These are phyloP conservation scores for Angomonas deanei DNA, from an alignment of 208 protist species.

Conservation along the genomic window DNA sequence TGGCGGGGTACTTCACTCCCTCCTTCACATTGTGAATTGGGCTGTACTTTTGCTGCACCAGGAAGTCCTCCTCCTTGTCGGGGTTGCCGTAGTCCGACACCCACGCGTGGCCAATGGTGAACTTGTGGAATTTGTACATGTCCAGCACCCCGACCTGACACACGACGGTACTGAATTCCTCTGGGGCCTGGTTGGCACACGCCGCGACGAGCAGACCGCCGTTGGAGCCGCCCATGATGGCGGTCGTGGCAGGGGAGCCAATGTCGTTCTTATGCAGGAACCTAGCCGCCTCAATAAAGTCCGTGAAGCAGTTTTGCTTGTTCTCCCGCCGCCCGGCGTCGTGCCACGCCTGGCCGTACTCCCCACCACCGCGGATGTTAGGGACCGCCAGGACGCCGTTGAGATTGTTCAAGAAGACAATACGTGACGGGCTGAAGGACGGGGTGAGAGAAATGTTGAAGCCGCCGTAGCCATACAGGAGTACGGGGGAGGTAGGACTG, in stretches of 20 bases:
- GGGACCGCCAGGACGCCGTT: slow-evolving; percentile 82
- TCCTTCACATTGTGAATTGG: slow-evolving; percentile 91
- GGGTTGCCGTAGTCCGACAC: slow-evolving; percentile 92
- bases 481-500: slow-evolving; percentile 59
- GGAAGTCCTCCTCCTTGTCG: slow-evolving; percentile 90
- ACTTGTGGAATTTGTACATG: slow-evolving; percentile 95
- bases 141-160: slow-evolving; percentile 92
- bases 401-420: slow-evolving; percentile 83
- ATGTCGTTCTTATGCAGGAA: slow-evolving; percentile 73
- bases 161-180: slow-evolving; percentile 76
- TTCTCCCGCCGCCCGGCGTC: slow-evolving; percentile 67
- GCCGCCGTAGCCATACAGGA: slow-evolving; percentile 94
- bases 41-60: slow-evolving; percentile 90
- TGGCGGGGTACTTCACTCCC: slow-evolving; percentile 80
- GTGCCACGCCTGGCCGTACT: slow-evolving; percentile 94
- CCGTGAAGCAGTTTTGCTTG: slow-evolving; percentile 90
- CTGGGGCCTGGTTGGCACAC: slow-evolving; percentile 85
- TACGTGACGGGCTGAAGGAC: slow-evolving; percentile 55
- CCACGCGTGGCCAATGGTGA: slow-evolving; percentile 93
- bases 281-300: slow-evolving; percentile 75
- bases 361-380: slow-evolving; percentile 94
- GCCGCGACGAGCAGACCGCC: slow-evolving; percentile 92
- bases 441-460: slow-evolving; percentile 90
- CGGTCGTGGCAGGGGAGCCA: slow-evolving; percentile 78
- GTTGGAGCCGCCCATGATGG: slow-evolving; percentile 93